A percentile compares a stretch with the other conserved stretches of the same genome.
Conservation (phyloP, 495 filamentous ascomycete genomes). For the Xylaria curta region DNA sequence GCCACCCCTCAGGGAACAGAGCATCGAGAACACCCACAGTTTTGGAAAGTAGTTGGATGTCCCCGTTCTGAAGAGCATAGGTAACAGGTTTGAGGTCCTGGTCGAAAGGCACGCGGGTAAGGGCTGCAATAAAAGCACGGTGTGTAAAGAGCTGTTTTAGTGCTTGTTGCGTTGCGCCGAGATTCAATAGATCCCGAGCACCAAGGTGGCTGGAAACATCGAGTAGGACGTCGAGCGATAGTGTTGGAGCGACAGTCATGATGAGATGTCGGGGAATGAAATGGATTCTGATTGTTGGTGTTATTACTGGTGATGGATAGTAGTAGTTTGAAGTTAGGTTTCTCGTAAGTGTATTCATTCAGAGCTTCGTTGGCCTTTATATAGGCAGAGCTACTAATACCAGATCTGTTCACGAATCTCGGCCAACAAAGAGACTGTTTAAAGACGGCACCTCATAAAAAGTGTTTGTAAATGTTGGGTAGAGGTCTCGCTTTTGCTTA, state of each 20-base stretch:
- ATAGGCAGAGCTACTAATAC: not conserved
- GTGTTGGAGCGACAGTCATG: not conserved
- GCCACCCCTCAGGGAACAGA: not conserved
- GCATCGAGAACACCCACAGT: not conserved
- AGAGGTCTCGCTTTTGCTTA: too few species aligned
- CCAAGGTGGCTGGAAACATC: not conserved
- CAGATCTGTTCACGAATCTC: not conserved
- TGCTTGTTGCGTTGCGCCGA: not conserved
- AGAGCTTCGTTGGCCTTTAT: not conserved
- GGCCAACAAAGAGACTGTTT: too few species aligned
- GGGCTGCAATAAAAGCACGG: not conserved
- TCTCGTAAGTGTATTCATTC: not conserved
- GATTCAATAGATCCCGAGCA: not conserved
- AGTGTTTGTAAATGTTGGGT: too few species aligned
- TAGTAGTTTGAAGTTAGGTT: not conserved
- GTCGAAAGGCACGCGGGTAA: not conserved
- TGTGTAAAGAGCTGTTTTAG: not conserved
- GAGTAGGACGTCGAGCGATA: not conserved
- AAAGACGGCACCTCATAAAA: too few species aligned
- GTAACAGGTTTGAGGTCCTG: not conserved
- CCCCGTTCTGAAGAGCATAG: not conserved
- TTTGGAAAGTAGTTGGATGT: not conserved
- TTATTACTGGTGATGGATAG: not conserved
- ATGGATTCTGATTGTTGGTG: not conserved
- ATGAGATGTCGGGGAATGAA: not conserved